Conservation (phyloP, 1,284 basidiomycete genomes). For the Phenoliferia sp. region DNA sequence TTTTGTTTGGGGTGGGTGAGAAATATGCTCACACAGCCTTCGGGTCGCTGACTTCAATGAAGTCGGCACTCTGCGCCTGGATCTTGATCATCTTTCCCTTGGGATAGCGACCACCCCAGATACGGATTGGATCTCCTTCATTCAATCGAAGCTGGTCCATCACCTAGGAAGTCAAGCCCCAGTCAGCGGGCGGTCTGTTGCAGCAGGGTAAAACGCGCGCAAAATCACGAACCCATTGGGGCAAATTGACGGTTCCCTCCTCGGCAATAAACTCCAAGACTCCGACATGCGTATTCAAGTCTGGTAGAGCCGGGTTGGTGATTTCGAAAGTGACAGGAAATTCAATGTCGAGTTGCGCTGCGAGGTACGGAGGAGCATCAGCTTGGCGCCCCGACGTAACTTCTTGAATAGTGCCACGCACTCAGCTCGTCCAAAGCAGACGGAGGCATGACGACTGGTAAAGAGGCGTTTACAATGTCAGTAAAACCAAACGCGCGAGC, state of each 20-base stretch:
- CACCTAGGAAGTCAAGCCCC: slow-evolving; percentile 54
- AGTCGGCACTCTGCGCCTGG: slow-evolving; percentile 91
- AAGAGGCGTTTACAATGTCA: no score
- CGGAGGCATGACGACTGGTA: slow-evolving; percentile 89
- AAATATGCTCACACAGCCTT: slow-evolving; percentile 79
- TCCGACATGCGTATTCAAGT: slow-evolving; percentile 83
- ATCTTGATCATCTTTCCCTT: slow-evolving; percentile 97
- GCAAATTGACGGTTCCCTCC: slow-evolving; percentile 90
- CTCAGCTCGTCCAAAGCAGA: slow-evolving; percentile 84
- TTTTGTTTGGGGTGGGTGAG: neutral
- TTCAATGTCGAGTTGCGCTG: slow-evolving; percentile 78
- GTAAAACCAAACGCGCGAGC: neutral
- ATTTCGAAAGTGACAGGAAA: slow-evolving; percentile 95
- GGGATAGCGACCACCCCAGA: slow-evolving; percentile 78
- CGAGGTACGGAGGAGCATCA: neutral
- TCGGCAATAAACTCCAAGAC: slow-evolving; percentile 99
- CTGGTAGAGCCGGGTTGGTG: slow-evolving; percentile 78
- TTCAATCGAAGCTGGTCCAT: slow-evolving; percentile 90
- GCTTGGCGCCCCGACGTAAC: neutral
- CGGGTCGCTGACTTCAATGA: slow-evolving; percentile 81
- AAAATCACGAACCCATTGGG: slow-evolving; percentile 66
- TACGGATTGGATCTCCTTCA: slow-evolving; percentile 91
- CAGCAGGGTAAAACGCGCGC: no score
- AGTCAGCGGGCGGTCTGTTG: neutral
- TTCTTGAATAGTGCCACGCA: slow-evolving; percentile 40